Conservation (phyloP, 148 eudicot genomes). For the Rhododendron kiyosumense region DNA sequence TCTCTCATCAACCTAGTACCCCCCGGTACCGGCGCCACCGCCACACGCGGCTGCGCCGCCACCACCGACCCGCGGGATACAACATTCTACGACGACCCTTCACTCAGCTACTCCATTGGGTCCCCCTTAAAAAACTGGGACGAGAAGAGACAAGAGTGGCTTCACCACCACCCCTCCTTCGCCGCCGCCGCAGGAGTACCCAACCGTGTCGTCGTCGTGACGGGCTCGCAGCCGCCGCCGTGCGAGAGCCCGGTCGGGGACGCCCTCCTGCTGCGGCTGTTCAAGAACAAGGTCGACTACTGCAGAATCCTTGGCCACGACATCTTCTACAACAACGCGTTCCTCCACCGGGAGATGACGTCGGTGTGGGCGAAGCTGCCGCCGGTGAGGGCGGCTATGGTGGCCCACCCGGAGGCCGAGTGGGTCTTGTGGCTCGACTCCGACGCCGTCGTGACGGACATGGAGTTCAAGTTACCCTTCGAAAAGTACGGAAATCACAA, state of each 20-base stretch:
- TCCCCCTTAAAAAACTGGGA: constrained; percentile 32
- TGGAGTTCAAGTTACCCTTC: constrained; percentile 56
- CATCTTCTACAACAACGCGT: constrained; percentile 34
- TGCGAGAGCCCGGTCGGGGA: constrained; percentile 35
- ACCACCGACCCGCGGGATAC: neutral
- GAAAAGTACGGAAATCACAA: constrained; percentile 38
- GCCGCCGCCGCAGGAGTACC: neutral
- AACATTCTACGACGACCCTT: constrained; percentile 18
- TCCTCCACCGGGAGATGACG: constrained; percentile 44
- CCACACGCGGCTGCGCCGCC: neutral
- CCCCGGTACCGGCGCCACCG: neutral
- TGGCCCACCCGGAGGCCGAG: constrained; percentile 81
- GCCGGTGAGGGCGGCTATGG: constrained; percentile 63
- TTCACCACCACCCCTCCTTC: constrained; percentile 24
- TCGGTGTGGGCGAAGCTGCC: constrained; percentile 68
- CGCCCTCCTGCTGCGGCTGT: constrained; percentile 26
- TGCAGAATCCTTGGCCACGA: constrained; percentile 34
- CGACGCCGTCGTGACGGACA: constrained; percentile 69
- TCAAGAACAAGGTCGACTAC: constrained; percentile 45
- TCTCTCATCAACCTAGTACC: neutral
- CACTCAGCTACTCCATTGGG: constrained; percentile 23
- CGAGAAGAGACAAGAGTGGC: constrained; percentile 34
- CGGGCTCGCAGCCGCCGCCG: constrained; percentile 37
- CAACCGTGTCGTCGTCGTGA: constrained; percentile 26
- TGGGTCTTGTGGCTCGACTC: constrained; percentile 88